These are phyloP conservation scores for Clonostachys byssicola DNA, from an alignment of 2,329 filamentous ascomycete genomes.

Conservation along the genomic window DNA sequence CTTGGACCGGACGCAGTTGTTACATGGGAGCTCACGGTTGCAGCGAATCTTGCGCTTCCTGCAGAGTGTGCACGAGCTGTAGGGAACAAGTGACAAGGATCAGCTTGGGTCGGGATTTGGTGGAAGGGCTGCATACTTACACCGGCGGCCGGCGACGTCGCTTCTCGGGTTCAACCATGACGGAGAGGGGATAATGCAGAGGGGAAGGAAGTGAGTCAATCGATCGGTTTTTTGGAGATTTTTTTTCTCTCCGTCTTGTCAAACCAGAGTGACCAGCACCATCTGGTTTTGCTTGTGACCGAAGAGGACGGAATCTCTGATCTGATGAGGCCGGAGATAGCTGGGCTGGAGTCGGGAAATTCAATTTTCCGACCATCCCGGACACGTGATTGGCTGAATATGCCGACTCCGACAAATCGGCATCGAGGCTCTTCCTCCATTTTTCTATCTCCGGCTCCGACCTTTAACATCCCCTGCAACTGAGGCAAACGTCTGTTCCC, in stretches of 20 bases:
- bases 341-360: neutral
- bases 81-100: neutral
- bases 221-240: too few relatives aligned
- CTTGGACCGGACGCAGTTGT: slow-evolving; percentile 48
- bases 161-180: slow-evolving; percentile 2
- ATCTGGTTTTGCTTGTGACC: too few relatives aligned
- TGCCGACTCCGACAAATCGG: neutral
- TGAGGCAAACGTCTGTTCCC: too few relatives aligned
- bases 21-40: slow-evolving; percentile 54
- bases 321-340: too few relatives aligned
- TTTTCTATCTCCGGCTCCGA: too few relatives aligned
- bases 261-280: too few relatives aligned
- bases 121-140: neutral
- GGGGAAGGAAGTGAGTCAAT: too few relatives aligned
- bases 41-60: slow-evolving; percentile 58
- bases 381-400: neutral
- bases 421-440: neutral
- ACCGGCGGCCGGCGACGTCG: slow-evolving; percentile 1
- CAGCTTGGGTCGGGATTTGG: slow-evolving; percentile 33
- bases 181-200: too few relatives aligned
- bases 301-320: too few relatives aligned
- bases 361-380: neutral
- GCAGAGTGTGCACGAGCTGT: slow-evolving; percentile 32
- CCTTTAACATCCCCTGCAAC: too few relatives aligned
- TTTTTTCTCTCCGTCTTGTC: too few relatives aligned